A percentile compares a stretch with the other conserved stretches of the same genome.
Evolutionary conservation across 192 early-diverging fungal species (phyloP).

Genomic region (Podila epigama): DNA sequence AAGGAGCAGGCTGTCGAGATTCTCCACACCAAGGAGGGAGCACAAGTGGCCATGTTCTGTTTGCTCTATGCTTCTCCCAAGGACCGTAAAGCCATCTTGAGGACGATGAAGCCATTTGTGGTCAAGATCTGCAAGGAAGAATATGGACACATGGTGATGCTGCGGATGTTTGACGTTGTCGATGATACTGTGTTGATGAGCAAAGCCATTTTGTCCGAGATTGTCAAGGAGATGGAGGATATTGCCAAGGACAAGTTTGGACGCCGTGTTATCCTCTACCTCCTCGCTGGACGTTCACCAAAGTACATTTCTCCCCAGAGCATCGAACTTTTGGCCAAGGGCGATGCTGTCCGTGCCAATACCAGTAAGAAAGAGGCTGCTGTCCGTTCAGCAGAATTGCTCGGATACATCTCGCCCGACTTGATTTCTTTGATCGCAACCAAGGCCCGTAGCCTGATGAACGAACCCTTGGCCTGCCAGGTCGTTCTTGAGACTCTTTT

Average conservation of each 20-base stretch:
- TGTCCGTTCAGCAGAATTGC: conserved; percentile 72
- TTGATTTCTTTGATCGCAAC: conserved; percentile 67
- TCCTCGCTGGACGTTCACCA: conserved; percentile 79
- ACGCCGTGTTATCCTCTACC: conserved; percentile 80
- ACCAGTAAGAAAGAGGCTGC: conserved; percentile 91
- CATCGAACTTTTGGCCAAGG: conserved; percentile 69
- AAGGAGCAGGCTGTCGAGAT: conserved; percentile 87
- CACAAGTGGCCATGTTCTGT: conserved; percentile 84
- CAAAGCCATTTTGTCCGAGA: conserved; percentile 77
- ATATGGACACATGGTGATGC: conserved; percentile 86
- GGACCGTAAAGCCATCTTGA: conserved; percentile 91
- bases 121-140: conserved; percentile 86
- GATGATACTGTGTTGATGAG: conserved; percentile 91
- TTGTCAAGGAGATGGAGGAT: conserved; percentile 60
- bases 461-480: conserved; percentile 71
- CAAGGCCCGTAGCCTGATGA: conserved; percentile 63
- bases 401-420: conserved; percentile 61
- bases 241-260: conserved; percentile 79
- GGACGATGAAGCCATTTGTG: conserved; percentile 83
- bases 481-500: conserved; percentile 77
- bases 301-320: conserved; percentile 77
- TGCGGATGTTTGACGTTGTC: conserved; percentile 84
- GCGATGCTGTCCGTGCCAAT: conserved; percentile 71
- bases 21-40: conserved; percentile 92
- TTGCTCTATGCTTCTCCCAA: conserved; percentile 82